Percentiles rank a stretch among this genome's conserved stretches.
phyloP scores from a whole-genome alignment of 176 grass and related monocot genomes.

The Poa pratensis region DNA sequence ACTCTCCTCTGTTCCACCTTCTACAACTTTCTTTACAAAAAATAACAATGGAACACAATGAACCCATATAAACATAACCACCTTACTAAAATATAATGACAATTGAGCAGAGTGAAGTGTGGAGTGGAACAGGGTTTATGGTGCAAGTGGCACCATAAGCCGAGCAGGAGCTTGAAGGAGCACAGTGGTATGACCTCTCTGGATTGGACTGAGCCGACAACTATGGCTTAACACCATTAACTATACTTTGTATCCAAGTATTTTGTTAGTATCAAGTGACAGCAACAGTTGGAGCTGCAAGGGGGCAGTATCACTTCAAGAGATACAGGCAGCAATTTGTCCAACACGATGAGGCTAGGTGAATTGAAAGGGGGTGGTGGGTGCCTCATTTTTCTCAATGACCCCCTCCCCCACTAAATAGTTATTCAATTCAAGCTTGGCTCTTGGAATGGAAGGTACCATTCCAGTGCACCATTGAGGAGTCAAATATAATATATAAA shows the following conservation, averaged over 20 bases:
- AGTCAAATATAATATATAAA: not conserved
- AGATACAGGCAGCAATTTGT: conserved; percentile 5
- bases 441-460: not conserved
- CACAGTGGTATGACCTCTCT: not conserved
- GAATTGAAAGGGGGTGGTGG: too few relatives aligned
- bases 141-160: not conserved
- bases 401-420: too few relatives aligned
- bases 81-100: not conserved
- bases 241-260: not conserved
- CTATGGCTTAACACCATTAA: not conserved
- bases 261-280: conserved; percentile 6
- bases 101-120: not conserved
- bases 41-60: conserved; percentile 20
- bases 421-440: not conserved
- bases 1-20: not conserved
- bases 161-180: not conserved
- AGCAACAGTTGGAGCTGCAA: conserved; percentile 1
- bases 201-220: not conserved
- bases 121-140: not conserved
- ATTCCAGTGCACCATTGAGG: not conserved
- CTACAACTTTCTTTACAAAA: conserved; percentile 1
- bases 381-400: too few relatives aligned
- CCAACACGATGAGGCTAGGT: not conserved
- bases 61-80: not conserved
- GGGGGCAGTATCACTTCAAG: not conserved